Evolutionary conservation across 441 rosid genomes (phyloP).

Genomic region (Breynia disticha): DNA sequence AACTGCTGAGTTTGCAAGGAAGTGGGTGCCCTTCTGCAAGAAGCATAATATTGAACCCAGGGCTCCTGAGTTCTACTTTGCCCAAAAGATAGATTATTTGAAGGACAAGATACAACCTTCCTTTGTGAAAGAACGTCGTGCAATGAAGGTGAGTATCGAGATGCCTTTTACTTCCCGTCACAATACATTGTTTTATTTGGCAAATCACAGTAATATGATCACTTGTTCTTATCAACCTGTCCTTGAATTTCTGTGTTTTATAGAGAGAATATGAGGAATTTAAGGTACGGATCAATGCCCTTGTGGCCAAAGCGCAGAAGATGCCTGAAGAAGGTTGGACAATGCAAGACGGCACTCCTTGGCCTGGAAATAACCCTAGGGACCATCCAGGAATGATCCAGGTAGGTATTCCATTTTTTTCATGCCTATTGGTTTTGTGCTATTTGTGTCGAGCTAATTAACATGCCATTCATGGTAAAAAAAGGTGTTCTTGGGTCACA

Average conservation of each 20-base stretch:
- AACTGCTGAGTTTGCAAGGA: conserved; percentile 94
- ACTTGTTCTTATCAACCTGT: not conserved
- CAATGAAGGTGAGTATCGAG: conserved; percentile 70
- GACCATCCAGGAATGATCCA: conserved; percentile 99
- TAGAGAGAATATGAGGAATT: conserved; percentile 99
- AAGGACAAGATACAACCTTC: conserved; percentile 97
- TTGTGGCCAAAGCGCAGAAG: conserved; percentile 94
- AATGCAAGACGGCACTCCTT: conserved; percentile 97
- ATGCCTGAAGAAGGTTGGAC: conserved; percentile 99
- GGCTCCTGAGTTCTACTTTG: conserved; percentile 96
- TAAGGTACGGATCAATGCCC: conserved; percentile 96
- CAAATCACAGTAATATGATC: not conserved
- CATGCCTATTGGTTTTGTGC: not conserved
- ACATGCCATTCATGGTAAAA: conserved; percentile 5
- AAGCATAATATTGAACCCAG: conserved; percentile 93
- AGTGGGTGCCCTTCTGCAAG: conserved; percentile 99
- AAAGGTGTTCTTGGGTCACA: conserved; percentile 94
- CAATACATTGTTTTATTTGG: not conserved
- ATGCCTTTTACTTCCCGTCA: not conserved
- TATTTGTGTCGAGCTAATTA: conserved; percentile 2
- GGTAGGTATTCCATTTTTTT: conserved; percentile 37
- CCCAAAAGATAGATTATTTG: conserved; percentile 92
- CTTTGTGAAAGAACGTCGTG: conserved; percentile 91
- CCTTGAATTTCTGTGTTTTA: not conserved
- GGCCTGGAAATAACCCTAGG: conserved; percentile 98